A percentile compares a stretch with the other conserved stretches of the same genome.
These are phyloP conservation scores for Bonia amplexicaulis DNA, from an alignment of 176 grass and related monocot genomes.

Conservation along the genomic window DNA sequence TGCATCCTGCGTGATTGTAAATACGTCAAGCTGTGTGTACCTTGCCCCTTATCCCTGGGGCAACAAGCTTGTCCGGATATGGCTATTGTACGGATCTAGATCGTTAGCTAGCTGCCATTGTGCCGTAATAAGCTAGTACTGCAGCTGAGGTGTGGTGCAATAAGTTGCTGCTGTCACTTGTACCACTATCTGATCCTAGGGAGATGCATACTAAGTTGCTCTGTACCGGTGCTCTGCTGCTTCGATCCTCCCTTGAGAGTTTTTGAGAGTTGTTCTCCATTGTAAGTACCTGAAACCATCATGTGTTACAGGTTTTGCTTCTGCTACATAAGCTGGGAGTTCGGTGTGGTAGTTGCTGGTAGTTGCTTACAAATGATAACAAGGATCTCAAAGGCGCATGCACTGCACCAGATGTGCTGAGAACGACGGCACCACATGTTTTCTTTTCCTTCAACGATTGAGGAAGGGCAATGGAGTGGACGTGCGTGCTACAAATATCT, in stretches of 20 bases:
- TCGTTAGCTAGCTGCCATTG: conserved; percentile 19
- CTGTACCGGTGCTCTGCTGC: neutral
- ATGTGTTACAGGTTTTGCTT: neutral
- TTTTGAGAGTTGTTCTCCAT: neutral
- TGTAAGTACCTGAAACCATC: conserved; percentile 13
- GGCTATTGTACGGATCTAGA: conserved; percentile 14
- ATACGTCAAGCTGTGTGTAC: conserved; percentile 28
- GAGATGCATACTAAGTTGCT: conserved; percentile 17
- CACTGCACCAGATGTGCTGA: too few species aligned
- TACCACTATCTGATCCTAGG: conserved; percentile 41
- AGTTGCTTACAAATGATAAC: too few species aligned
- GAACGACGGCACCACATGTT: neutral
- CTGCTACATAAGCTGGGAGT: neutral
- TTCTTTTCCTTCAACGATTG: neutral
- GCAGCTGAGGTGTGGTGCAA: conserved; percentile 39
- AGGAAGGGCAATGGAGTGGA: neutral
- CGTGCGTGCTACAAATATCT: neutral
- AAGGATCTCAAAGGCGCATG: too few species aligned
- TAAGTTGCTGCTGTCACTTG: conserved; percentile 33
- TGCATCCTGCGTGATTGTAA: conserved; percentile 71
- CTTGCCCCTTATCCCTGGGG: neutral
- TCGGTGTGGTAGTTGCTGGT: neutral
- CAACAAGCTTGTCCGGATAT: conserved; percentile 4
- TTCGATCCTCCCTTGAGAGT: neutral
- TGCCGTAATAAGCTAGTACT: conserved; percentile 40